A percentile compares a stretch with the other conserved stretches of the same genome.
These are phyloP conservation scores for Cucumis melo DNA, from an alignment of 306 rosid genomes.

Conservation along the genomic window DNA sequence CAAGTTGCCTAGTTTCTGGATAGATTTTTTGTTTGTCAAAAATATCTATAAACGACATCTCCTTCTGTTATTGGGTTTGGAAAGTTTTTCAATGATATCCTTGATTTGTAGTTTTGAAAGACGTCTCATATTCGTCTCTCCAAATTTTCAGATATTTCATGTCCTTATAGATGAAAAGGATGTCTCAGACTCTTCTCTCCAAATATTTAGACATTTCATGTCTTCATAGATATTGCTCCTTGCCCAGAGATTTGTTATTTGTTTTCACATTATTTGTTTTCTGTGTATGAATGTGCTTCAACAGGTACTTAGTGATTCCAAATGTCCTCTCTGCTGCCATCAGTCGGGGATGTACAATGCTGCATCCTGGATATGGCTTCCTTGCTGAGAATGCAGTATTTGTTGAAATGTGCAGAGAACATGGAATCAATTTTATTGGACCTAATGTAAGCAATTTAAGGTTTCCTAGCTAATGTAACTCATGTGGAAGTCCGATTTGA, in stretches of 20 bases:
- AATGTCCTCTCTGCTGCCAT: slow-evolving; percentile 83
- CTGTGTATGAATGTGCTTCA: not conserved
- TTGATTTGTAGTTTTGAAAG: not conserved
- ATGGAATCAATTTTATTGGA: slow-evolving; percentile 91
- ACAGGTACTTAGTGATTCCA: slow-evolving; percentile 69
- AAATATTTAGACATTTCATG: not conserved
- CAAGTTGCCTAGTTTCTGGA: no score
- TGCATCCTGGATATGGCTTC: slow-evolving; percentile 99
- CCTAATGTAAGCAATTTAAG: slow-evolving; percentile 51
- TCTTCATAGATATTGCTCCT: not conserved
- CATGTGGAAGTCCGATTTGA: not conserved
- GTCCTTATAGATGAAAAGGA: not conserved
- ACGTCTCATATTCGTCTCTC: not conserved
- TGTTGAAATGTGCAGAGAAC: slow-evolving; percentile 91
- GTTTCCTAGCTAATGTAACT: not conserved
- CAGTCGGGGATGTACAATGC: slow-evolving; percentile 70
- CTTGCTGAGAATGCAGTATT: slow-evolving; percentile 91
- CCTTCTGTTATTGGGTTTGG: not conserved
- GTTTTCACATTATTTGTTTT: not conserved
- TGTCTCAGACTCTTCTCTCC: not conserved
- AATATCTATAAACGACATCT: no score
- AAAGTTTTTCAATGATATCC: not conserved
- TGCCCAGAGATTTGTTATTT: not conserved
- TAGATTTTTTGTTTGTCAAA: no score
- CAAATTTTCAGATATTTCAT: not conserved